These are phyloP conservation scores for Trichoderma sp. DNA, from an alignment of 2,329 filamentous ascomycete species.

Conservation along the genomic window DNA sequence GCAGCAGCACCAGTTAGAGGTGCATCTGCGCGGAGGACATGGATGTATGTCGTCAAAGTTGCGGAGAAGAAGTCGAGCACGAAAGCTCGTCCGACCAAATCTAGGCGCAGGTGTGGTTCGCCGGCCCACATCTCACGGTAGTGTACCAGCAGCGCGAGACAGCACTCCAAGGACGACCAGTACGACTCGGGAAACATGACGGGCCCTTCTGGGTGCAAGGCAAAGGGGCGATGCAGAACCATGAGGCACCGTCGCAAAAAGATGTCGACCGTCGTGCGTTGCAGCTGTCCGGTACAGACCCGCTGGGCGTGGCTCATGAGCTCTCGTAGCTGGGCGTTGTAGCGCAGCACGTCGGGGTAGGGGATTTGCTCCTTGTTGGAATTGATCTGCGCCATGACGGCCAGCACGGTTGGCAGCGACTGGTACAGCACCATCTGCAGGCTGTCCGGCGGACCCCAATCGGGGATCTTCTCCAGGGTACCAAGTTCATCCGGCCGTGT, in stretches of 20 bases:
- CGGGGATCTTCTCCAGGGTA: constrained; percentile 29
- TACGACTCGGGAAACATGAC: constrained; percentile 38
- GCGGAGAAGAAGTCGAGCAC: constrained; percentile 41
- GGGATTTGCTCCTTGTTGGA: constrained; percentile 34
- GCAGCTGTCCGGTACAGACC: constrained; percentile 34
- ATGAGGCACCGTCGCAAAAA: constrained; percentile 39
- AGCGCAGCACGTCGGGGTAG: constrained; percentile 37
- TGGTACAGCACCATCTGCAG: constrained; percentile 37
- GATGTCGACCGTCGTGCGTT: constrained; percentile 39
- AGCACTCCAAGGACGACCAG: constrained; percentile 41
- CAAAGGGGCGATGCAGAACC: constrained; percentile 40
- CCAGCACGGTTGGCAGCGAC: constrained; percentile 35
- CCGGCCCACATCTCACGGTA: constrained; percentile 39
- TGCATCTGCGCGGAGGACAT: constrained; percentile 38
- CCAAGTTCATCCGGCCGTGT: constrained; percentile 36
- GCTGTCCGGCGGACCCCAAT: constrained; percentile 33
- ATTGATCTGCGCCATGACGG: constrained; percentile 37
- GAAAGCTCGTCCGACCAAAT: constrained; percentile 38
- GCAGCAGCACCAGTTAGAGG: constrained; percentile 33
- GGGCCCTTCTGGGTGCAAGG: constrained; percentile 37
- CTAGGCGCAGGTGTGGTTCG: constrained; percentile 30
- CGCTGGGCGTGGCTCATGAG: constrained; percentile 36
- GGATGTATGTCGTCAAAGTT: constrained; percentile 36
- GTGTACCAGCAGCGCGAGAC: constrained; percentile 38
- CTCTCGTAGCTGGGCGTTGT: constrained; percentile 36